Percentiles rank a stretch among this genome's conserved stretches.
Evolutionary conservation across 768 basidiomycete species (phyloP).

Genomic region (Multifurca ochricompacta): DNA sequence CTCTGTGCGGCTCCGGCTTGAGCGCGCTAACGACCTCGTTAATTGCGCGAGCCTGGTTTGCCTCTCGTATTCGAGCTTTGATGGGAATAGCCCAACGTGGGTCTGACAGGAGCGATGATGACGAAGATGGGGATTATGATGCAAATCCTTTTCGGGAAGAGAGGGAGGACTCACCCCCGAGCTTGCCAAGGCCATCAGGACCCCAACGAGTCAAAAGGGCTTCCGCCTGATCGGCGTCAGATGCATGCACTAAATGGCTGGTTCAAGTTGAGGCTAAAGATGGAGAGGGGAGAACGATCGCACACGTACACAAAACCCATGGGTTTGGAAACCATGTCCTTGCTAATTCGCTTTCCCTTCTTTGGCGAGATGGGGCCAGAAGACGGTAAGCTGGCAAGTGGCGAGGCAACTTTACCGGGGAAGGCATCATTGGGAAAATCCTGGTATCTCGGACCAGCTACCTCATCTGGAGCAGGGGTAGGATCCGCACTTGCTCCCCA

Average conservation of each 20-base stretch:
- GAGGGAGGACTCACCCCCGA: conserved; percentile 56
- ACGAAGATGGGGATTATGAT: conserved; percentile 12
- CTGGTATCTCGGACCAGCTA: conserved; percentile 67
- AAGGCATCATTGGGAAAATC: conserved; percentile 34
- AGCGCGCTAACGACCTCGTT: conserved; percentile 71
- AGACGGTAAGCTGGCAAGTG: conserved; percentile 29
- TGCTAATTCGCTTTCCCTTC: conserved; percentile 65
- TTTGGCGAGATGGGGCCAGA: conserved; percentile 28
- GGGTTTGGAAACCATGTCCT: conserved; percentile 84
- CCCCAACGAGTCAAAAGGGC: conserved; percentile 84
- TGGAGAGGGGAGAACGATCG: conserved; percentile 16
- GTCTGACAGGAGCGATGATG: conserved; percentile 41
- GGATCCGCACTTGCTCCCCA: conserved; percentile 37
- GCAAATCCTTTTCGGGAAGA: conserved; percentile 10
- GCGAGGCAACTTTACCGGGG: conserved; percentile 14
- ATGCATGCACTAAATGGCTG: conserved; percentile 87
- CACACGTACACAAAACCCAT: conserved; percentile 73
- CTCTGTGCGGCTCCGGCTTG: conserved; percentile 45
- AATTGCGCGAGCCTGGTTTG: conserved; percentile 61
- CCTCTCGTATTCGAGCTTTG: conserved; percentile 64
- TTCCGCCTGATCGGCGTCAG: conserved; percentile 82
- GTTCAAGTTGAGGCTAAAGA: conserved; percentile 21
- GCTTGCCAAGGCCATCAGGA: conserved; percentile 80
- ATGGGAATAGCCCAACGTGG: conserved; percentile 85
- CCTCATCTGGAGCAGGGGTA: conserved; percentile 31